Evolutionary conservation across 164 flowering plant genomes (phyloP).

Genomic region (Annona cherimola): DNA sequence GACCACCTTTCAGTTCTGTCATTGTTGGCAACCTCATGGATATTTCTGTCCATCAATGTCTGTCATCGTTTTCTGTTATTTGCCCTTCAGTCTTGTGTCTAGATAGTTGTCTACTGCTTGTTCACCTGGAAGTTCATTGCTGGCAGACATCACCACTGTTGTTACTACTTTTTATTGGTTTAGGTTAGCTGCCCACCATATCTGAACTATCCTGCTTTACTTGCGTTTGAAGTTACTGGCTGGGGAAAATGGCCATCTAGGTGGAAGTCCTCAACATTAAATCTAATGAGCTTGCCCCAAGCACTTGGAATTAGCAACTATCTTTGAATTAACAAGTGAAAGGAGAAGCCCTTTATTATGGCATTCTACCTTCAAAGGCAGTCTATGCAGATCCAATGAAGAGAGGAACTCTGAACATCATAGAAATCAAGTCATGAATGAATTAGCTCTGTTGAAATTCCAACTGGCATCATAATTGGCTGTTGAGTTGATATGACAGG

Average conservation of each 20-base stretch:
- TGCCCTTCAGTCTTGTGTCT: too few relatives aligned
- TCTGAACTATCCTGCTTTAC: not conserved
- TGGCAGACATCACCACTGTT: not conserved
- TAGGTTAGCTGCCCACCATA: not conserved
- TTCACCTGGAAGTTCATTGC: too few relatives aligned
- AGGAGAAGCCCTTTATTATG: not conserved
- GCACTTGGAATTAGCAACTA: not conserved
- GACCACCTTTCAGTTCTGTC: too few relatives aligned
- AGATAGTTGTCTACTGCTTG: too few relatives aligned
- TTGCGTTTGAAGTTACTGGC: not conserved
- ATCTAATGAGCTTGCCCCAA: not conserved
- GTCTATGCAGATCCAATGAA: not conserved
- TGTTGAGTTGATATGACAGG: not conserved
- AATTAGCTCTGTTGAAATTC: not conserved
- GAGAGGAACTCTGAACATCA: not conserved
- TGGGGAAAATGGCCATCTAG: not conserved
- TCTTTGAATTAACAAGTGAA: too few relatives aligned
- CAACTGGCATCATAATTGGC: not conserved
- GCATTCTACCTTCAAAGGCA: not conserved
- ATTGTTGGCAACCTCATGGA: too few relatives aligned
- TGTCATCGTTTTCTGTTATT: too few relatives aligned
- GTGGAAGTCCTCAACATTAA: not conserved
- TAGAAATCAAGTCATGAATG: not conserved
- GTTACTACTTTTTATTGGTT: not conserved
- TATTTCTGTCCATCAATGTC: too few relatives aligned